Evolutionary conservation across 805 yeast genomes (phyloP).

Genomic region (Brettanomyces custersianus): DNA sequence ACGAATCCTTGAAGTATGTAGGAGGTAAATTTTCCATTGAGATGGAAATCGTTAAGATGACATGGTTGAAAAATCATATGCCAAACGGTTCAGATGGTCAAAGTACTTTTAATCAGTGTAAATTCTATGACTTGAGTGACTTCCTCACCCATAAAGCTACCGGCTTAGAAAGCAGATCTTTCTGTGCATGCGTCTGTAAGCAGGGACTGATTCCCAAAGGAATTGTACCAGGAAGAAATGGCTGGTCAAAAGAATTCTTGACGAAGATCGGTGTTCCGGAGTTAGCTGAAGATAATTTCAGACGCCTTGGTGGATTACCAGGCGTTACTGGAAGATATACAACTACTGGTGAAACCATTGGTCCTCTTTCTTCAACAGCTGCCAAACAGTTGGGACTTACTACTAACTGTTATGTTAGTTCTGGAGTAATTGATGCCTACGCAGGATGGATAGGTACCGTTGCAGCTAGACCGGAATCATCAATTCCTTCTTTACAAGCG

Average conservation of each 20-base stretch:
- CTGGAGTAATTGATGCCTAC: conserved; percentile 96
- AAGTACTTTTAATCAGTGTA: conserved; percentile 42
- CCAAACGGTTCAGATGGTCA: conserved; percentile 37
- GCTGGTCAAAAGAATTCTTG: conserved; percentile 85
- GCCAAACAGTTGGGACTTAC: conserved; percentile 83
- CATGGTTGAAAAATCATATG: conserved; percentile 87
- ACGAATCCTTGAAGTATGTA: conserved; percentile 77
- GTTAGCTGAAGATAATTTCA: conserved; percentile 65
- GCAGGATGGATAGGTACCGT: conserved; percentile 99
- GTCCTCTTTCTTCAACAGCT: conserved; percentile 53
- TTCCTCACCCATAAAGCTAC: conserved; percentile 88
- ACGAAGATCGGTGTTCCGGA: conserved; percentile 63
- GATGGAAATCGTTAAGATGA: conserved; percentile 96
- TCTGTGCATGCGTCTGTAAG: conserved; percentile 87
- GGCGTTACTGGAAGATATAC: conserved; percentile 63
- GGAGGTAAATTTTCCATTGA: conserved; percentile 98
- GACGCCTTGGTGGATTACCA: conserved; percentile 76
- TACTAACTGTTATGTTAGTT: conserved; percentile 74
- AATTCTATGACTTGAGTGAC: conserved; percentile 91
- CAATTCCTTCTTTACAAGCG: conserved; percentile 41
- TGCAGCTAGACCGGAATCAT: conserved; percentile 71
- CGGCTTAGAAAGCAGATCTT: conserved; percentile 77
- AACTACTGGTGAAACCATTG: conserved; percentile 87
- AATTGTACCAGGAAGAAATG: conserved; percentile 75
- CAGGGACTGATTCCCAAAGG: conserved; percentile 93